Percentiles rank a stretch among this genome's conserved stretches.
Conservation (phyloP, 257 asterid genomes). For the Ilex aquifolium region DNA sequence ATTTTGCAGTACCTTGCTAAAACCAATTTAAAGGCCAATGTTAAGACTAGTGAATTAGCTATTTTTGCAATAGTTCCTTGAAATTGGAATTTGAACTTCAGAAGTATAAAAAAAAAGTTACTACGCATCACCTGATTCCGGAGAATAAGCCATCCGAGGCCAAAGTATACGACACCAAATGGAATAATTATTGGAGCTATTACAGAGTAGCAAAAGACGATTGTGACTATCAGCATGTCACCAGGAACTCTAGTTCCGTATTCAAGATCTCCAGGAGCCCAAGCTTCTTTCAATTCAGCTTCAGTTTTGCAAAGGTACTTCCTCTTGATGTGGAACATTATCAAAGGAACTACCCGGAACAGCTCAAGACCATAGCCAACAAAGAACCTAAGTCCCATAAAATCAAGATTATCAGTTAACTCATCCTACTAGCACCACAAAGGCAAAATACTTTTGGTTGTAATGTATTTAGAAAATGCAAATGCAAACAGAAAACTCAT, state of each 20-base stretch:
- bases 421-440: no score
- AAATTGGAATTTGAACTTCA: no score
- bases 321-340: constrained; percentile 69
- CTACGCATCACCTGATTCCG: constrained; percentile 70
- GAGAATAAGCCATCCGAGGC: constrained; percentile 89
- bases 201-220: constrained; percentile 75
- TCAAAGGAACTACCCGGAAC: constrained; percentile 70
- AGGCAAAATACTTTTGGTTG: no score
- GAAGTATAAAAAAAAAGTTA: not conserved
- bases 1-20: no score
- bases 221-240: constrained; percentile 67
- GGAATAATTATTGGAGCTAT: constrained; percentile 79
- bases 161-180: constrained; percentile 78
- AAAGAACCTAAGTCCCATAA: constrained; percentile 56
- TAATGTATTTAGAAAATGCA: no score
- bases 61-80: no score
- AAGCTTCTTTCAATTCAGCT: constrained; percentile 76
- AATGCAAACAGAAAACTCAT: no score
- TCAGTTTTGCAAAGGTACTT: constrained; percentile 82
- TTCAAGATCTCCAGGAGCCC: constrained; percentile 82
- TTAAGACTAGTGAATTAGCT: no score
- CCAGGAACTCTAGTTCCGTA: constrained; percentile 71
- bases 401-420: no score
- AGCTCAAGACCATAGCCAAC: constrained; percentile 94
- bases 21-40: no score